Evolutionary conservation across 306 rosid species (phyloP), one percentile per base, ranked within the genome.

Genomic region (Fragaria vesca): DNA sequence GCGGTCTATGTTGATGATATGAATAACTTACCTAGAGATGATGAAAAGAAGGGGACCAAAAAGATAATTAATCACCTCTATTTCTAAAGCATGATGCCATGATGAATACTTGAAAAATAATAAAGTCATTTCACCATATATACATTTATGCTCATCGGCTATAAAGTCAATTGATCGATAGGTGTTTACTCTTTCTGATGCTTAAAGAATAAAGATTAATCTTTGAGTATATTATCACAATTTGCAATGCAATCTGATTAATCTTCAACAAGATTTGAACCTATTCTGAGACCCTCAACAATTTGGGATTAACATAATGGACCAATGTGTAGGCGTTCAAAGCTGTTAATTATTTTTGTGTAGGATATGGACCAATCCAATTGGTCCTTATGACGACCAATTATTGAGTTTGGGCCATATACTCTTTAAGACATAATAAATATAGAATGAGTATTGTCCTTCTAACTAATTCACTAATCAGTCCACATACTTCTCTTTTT

Each of bases 321-420:
- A 67, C 71, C 50, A 21, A 42, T 42, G 52, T 42, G 36, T 12
- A 42, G 36, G 72, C 18, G 57, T 61, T 61, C 2, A 26, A 61
- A 61, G 18, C 17, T 58, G 63, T 57, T 57, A 8, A 57, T 57
- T 57, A 8, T 21, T 8, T 0, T 58, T 24, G 13, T 60, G 12
- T 46, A 46, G 15, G 50, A 36, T 21, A 73, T 32, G 52, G 67
- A 73, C 67, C 77, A 55, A 38, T 38, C 12, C 21, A 12, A 50
- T 32, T 18, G 66, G 66, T 54, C 67, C 65, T 47, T 20, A 20
- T 3, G 30, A 72, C 42, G 30, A 72, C 42, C 76, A 52, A 38
- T 52, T 73, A 57, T 71, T 12, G 66, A 73, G 15, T 54, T 73
- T n/a, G 77, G 77, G 36, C 67, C 77, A 55, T 73, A 21, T 73